A percentile compares a stretch with the other conserved stretches of the same genome.
Conservation (phyloP, 2,329 filamentous ascomycete species). For the Talaromyces pinophilus region DNA sequence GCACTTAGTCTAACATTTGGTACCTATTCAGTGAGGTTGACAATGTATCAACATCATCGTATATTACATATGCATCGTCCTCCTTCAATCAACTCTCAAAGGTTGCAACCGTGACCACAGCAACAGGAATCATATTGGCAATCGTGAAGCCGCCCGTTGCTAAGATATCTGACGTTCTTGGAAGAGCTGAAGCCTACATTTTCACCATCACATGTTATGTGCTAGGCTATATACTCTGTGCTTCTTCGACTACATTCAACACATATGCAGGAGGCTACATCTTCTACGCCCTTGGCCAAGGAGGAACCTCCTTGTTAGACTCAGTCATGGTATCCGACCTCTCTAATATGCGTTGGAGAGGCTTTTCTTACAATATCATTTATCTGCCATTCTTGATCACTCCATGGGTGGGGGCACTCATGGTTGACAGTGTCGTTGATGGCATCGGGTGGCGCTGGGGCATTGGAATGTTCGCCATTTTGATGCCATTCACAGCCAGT, state of each 20-base stretch:
- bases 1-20: constrained; percentile 45
- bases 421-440: constrained; percentile 43
- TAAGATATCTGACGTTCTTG: constrained; percentile 47
- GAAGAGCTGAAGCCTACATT: constrained; percentile 43
- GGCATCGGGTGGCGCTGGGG: constrained; percentile 50
- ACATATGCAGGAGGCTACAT: constrained; percentile 43
- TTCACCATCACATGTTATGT: constrained; percentile 39
- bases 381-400: constrained; percentile 46
- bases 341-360: constrained; percentile 44
- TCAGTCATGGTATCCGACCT: constrained; percentile 47
- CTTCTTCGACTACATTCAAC: constrained; percentile 38
- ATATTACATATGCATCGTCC: constrained; percentile 27
- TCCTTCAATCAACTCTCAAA: constrained; percentile 41
- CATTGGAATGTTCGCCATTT: constrained; percentile 48
- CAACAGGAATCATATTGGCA: constrained; percentile 42
- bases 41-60: neutral
- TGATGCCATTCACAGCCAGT: constrained; percentile 43
- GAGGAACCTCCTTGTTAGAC: constrained; percentile 45
- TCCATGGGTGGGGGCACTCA: constrained; percentile 46
- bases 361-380: constrained; percentile 41
- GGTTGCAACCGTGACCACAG: constrained; percentile 40
- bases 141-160: constrained; percentile 47
- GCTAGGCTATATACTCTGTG: constrained; percentile 43
- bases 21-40: constrained; percentile 32
- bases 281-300: constrained; percentile 41